Percentiles rank a stretch among this genome's conserved stretches.
phyloP scores from a whole-genome alignment of 2,329 filamentous ascomycete species.

The Pochonia chlamydosporia region DNA sequence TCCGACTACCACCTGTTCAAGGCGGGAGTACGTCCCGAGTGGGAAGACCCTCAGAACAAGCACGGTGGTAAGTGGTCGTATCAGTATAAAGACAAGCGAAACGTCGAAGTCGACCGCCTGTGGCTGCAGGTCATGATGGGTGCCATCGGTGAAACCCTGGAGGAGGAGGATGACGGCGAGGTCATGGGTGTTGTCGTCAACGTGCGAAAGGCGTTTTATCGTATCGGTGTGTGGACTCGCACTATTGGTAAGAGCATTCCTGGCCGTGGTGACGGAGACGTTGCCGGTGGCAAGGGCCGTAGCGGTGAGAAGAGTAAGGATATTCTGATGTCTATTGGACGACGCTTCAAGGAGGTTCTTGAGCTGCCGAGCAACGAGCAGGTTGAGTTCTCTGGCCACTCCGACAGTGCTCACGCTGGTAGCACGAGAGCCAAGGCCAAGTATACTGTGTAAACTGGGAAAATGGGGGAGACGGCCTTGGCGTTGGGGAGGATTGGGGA shows the following conservation, averaged over 20 bases:
- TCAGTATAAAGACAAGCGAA: slow-evolving; percentile 93
- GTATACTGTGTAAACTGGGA: slow-evolving; percentile 64
- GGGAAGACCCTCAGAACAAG: slow-evolving; percentile 98
- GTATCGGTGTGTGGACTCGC: slow-evolving; percentile 95
- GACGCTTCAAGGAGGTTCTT: slow-evolving; percentile 87
- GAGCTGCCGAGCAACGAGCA: slow-evolving; percentile 69
- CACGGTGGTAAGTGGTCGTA: slow-evolving; percentile 99
- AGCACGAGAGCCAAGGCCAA: slow-evolving; percentile 96
- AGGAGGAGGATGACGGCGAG: slow-evolving; percentile 90
- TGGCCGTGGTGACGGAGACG: slow-evolving; percentile 66
- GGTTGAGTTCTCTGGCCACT: slow-evolving; percentile 95
- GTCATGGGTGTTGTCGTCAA: slow-evolving; percentile 99
- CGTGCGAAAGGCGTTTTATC: slow-evolving; percentile 96
- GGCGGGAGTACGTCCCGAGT: slow-evolving; percentile 91
- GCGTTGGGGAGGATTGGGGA: background rate
- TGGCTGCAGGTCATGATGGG: slow-evolving; percentile 97
- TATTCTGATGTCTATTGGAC: slow-evolving; percentile 76
- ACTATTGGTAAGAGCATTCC: slow-evolving; percentile 83
- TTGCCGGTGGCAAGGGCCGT: slow-evolving; percentile 71
- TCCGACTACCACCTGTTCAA: slow-evolving; percentile 99
- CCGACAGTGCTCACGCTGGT: slow-evolving; percentile 84
- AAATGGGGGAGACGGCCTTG: background rate
- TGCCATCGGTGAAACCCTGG: slow-evolving; percentile 95
- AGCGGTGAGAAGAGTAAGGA: slow-evolving; percentile 78
- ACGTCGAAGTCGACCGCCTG: slow-evolving; percentile 84